phyloP scores from a whole-genome alignment of 1,284 basidiomycete species.

The Apiotrichum mycotoxinovorans region DNA sequence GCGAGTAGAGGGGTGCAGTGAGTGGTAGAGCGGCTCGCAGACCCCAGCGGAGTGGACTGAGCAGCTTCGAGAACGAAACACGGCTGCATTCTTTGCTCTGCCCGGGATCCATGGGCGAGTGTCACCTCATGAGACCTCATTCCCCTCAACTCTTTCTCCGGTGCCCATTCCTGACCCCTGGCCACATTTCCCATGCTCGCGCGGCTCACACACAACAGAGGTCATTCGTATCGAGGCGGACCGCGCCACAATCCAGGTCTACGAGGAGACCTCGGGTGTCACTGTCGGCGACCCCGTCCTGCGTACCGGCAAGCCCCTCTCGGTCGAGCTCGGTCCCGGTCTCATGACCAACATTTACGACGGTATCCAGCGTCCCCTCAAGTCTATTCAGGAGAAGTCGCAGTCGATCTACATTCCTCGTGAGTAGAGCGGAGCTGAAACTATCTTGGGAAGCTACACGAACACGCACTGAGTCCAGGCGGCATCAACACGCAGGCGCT shows the following conservation, averaged over 20 bases:
- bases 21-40: no score
- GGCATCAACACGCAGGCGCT: constrained; percentile 97
- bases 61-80: no score
- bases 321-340: constrained; percentile 95
- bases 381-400: constrained; percentile 93
- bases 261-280: constrained; percentile 97
- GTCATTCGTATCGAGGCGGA: constrained; percentile 95
- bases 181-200: background rate
- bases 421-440: background rate
- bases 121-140: no score
- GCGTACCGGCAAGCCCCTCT: constrained; percentile 93
- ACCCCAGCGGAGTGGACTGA: no score
- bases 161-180: background rate
- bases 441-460: background rate
- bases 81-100: no score
- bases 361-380: constrained; percentile 85
- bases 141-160: no score
- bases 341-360: constrained; percentile 99
- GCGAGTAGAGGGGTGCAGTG: no score
- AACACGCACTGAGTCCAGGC: constrained; percentile 23
- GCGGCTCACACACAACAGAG: constrained; percentile 59
- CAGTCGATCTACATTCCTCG: constrained; percentile 98
- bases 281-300: constrained; percentile 97
- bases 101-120: no score
- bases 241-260: constrained; percentile 99